Base-by-base conservation (phyloP, 495 filamentous ascomycete species). In the Aspergillus asperescens region DNA sequence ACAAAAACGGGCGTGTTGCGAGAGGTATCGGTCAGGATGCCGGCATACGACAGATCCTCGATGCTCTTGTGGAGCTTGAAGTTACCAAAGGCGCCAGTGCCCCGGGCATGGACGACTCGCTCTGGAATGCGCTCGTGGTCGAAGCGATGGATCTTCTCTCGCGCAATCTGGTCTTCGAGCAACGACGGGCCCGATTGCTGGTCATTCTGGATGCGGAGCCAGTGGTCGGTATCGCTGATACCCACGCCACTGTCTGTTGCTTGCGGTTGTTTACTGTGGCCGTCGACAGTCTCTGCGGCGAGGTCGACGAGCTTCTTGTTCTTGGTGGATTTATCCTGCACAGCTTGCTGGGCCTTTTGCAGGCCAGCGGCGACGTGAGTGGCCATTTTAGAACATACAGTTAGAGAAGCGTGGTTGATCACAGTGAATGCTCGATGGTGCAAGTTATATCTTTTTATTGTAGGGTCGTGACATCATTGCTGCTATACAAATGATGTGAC, bases 81-180 rank as follows among this genome's bases (percentile, higher is more conserved):
- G 24, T 79, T 89, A 10, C 90, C 90, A 59, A 93, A 94, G 15
- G 90, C 90, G 31, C 83, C 90, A 12, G 80, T 72, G 18, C 89
- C 90, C 27, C 90, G 86, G 23, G 90, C 90, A 62, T 96, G 90
- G 5, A 96, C 89, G 12, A 94, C 89, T 45, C 90, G 77, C 68
- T 94, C 89, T 3, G 89, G 89, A 46, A 93, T 92, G 46, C 89
- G 80, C 66, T 95, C 89, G 57, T 93, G 88, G 60, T 93, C 88
- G 62, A 95, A 92, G 51, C 82, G 79, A 48, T 48, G 5, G 39
- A 88, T 87, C 77, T 84, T 90, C 64, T 95, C 90, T 18, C 90
- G 74, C 0, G 70, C 84, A 66, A 89, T 85, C 25, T 81, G 81
- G 56, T 95, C 90, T 62, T 95, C 89, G n/a, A 95, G 64, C n/a